Evolutionary conservation across 2,329 filamentous ascomycete species (phyloP), one percentile per base, ranked within the genome.

Genomic region (Chaetomium globosum): DNA sequence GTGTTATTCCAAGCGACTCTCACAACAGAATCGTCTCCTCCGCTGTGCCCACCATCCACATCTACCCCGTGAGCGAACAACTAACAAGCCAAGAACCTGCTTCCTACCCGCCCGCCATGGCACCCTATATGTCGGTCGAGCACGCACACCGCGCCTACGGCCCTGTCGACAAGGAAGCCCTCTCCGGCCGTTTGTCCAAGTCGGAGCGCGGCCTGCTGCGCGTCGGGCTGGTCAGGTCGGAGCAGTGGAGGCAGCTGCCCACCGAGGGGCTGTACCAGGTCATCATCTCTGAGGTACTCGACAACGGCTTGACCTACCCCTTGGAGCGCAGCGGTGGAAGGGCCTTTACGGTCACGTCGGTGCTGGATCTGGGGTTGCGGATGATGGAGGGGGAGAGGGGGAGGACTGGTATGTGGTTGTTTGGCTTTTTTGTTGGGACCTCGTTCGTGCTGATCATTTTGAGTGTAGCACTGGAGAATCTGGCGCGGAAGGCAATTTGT

Each of bases 351-450:
- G 68, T 71, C 5, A 63, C 66, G 1, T 39, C 66, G 2, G 68
- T 71, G 31, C 46, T 71, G 21, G 68, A 71, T 43, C 55, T 71
- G 0, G 68, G 69, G n/a, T 16, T 71, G 59, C 49, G 69, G 52
- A 71, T 71, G 66, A 33, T 71, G 21, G 69, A 71, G 60, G 67
- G 68, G 36, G 21, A 28, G 1, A 59, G 68, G 2, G 69, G 68
- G 23, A 51, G 65, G 53, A n/a, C 19, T 16, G 66, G 69, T 71
- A 28, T 2, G 67, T 56, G 5, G 49, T 26, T n/a, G 6, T n/a
- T 16, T 21, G 12, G 16, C 31, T 54, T 46, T 23, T 19, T 10
- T 39, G 21, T 10, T 23, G 36, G 33, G 43, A 39, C n/a, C 63
- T 58, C 46, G 62, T 28, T 58, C 46, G 62, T 28, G 9, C 26